Percentiles rank a stretch among this genome's conserved stretches.
These are phyloP conservation scores for Pythium rishiriense DNA, from an alignment of 352 stramenopile genomes.

Conservation along the genomic window DNA sequence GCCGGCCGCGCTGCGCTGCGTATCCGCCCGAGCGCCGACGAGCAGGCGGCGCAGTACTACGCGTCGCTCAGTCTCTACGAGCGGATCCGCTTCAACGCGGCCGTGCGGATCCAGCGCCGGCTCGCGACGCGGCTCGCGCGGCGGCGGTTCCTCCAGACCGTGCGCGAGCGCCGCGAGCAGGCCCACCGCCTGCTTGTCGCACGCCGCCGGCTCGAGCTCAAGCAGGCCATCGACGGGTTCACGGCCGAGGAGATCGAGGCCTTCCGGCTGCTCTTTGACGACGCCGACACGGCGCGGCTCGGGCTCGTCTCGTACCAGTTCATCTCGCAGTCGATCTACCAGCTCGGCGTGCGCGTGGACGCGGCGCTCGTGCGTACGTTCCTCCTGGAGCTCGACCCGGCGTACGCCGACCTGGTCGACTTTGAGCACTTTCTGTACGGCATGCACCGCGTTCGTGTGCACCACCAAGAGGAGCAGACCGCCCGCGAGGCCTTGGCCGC, in stretches of 20 bases:
- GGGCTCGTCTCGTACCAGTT: slow-evolving; percentile 65
- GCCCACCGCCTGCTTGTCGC: slow-evolving; percentile 40
- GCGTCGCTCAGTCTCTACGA: slow-evolving; percentile 68
- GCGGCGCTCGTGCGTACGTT: slow-evolving; percentile 46
- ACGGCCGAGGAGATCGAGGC: slow-evolving; percentile 62
- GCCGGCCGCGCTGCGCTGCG: slow-evolving; percentile 49
- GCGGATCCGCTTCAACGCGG: slow-evolving; percentile 64
- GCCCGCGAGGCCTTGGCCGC: slow-evolving; percentile 2
- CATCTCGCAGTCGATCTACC: slow-evolving; percentile 73
- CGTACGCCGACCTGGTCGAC: slow-evolving; percentile 76
- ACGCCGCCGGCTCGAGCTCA: slow-evolving; percentile 41
- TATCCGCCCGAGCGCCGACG: slow-evolving; percentile 41
- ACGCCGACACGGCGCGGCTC: slow-evolving; percentile 59
- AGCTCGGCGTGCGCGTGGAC: slow-evolving; percentile 63
- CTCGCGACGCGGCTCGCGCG: slow-evolving; percentile 57
- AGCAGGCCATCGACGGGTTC: slow-evolving; percentile 61
- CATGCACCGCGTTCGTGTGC: slow-evolving; percentile 70
- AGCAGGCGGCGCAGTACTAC: slow-evolving; percentile 32
- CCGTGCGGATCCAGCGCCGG: slow-evolving; percentile 64
- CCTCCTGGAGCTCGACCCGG: slow-evolving; percentile 55
- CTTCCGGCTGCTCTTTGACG: slow-evolving; percentile 64
- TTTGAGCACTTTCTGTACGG: slow-evolving; percentile 82
- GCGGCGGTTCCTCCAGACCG: slow-evolving; percentile 45
- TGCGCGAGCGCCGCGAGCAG: slow-evolving; percentile 46
- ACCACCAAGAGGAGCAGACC: slow-evolving; percentile 62